A percentile compares a stretch with the other conserved stretches of the same genome.
Conservation (phyloP, 805 yeast species). For the Scheffersomyces spartinae region DNA sequence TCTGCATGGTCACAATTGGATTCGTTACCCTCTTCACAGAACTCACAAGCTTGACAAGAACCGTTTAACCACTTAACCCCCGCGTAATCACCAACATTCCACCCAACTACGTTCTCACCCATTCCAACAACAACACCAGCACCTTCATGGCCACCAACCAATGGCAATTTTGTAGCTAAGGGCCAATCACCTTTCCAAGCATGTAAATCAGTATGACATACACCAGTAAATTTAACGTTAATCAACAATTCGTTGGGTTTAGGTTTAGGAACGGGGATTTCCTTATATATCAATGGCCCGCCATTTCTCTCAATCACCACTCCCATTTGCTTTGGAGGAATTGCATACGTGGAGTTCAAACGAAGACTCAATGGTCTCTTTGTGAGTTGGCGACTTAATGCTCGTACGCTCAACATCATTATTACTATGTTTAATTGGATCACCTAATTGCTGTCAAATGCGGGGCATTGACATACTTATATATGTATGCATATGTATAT, state of each 20-base stretch:
- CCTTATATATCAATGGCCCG: slow-evolving; percentile 17
- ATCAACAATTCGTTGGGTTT: slow-evolving; percentile 12
- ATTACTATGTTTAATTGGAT: too few relatives aligned
- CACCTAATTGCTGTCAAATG: too few relatives aligned
- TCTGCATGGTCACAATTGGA: slow-evolving; percentile 53
- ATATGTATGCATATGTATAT: too few relatives aligned
- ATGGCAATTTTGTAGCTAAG: slow-evolving; percentile 7
- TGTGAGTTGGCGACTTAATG: too few relatives aligned
- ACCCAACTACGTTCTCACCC: slow-evolving; percentile 8
- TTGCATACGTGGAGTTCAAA: too few relatives aligned
- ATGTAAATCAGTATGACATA: slow-evolving; percentile 32
- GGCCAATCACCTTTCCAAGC: slow-evolving; percentile 29
- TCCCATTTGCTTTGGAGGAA: slow-evolving; percentile 17
- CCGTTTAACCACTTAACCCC: slow-evolving; percentile 1
- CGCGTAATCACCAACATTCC: slow-evolving; percentile 1
- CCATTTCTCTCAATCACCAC: slow-evolving; percentile 17
- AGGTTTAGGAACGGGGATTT: too few relatives aligned
- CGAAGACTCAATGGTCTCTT: too few relatives aligned
- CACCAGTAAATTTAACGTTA: slow-evolving; percentile 25
- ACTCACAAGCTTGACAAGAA: slow-evolving; percentile 10
- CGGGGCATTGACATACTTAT: too few relatives aligned
- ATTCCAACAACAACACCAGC: slow-evolving; percentile 11
- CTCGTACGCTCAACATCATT: too few relatives aligned
- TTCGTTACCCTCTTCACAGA: slow-evolving; percentile 23
- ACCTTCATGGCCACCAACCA: slow-evolving; percentile 18